Percentiles rank a stretch among this genome's conserved stretches.
Evolutionary conservation across 169 alveolate genomes (phyloP).

Genomic region (Plasmodium sp.): DNA sequence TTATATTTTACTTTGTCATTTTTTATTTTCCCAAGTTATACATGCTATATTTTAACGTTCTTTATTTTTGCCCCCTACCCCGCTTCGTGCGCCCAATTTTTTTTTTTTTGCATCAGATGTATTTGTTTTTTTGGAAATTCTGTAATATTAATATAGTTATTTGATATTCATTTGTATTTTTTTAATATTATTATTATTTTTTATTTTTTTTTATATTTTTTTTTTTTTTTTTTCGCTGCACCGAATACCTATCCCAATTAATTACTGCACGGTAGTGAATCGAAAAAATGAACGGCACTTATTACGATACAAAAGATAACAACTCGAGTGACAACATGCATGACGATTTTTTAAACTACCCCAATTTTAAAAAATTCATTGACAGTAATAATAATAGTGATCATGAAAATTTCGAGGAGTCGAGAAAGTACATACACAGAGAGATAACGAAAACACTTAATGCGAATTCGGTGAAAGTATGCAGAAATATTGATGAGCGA

Average conservation of each 20-base stretch:
- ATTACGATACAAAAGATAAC: slow-evolving; percentile 19
- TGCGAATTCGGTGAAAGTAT: slow-evolving; percentile 30
- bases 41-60: background rate
- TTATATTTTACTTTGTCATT: background rate
- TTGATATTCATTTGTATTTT: background rate
- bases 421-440: slow-evolving; percentile 68
- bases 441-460: slow-evolving; percentile 69
- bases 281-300: slow-evolving; percentile 30
- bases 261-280: background rate
- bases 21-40: background rate
- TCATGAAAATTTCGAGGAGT: slow-evolving; percentile 60
- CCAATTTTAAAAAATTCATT: slow-evolving; percentile 50
- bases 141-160: background rate
- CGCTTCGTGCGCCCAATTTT: background rate
- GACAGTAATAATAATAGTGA: slow-evolving; percentile 37
- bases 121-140: background rate
- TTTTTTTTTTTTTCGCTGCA: background rate
- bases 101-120: background rate
- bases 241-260: background rate
- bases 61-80: background rate
- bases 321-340: slow-evolving; percentile 26
- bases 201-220: background rate
- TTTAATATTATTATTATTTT: background rate
- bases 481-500: slow-evolving; percentile 11
- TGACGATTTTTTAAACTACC: slow-evolving; percentile 51